Conservation (phyloP, 164 flowering plant species). For the Dillenia turbinata region DNA sequence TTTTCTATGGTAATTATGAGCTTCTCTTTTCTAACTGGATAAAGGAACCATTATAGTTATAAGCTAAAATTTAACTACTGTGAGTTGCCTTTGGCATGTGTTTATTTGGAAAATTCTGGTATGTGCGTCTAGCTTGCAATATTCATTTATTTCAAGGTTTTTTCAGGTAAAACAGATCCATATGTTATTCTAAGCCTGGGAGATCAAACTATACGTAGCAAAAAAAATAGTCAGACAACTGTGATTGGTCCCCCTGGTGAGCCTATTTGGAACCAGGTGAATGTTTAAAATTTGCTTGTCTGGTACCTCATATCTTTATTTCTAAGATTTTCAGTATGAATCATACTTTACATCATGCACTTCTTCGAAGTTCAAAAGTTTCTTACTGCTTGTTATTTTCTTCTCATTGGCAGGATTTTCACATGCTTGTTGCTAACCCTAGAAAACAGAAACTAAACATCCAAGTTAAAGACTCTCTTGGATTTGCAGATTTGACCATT, state of each 20-base stretch:
- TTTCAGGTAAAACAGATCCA: constrained; percentile 93
- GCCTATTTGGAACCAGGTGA: constrained; percentile 99
- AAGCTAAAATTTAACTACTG: too few species aligned
- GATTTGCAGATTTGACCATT: constrained; percentile 64
- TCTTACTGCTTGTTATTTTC: constrained; percentile 8
- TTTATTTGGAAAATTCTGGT: too few species aligned
- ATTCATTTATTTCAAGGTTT: background rate
- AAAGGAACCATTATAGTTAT: too few species aligned
- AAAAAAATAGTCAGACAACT: constrained; percentile 96
- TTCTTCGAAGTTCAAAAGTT: constrained; percentile 7
- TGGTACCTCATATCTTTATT: background rate
- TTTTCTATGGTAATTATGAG: constrained; percentile 53
- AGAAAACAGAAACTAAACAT: constrained; percentile 59
- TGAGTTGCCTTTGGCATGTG: too few species aligned
- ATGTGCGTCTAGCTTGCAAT: too few species aligned
- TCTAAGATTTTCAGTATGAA: background rate
- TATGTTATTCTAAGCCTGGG: constrained; percentile 77
- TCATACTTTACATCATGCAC: background rate
- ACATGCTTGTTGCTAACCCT: constrained; percentile 83
- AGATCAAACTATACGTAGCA: constrained; percentile 85
- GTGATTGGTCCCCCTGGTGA: constrained; percentile 93
- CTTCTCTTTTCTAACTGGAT: too few species aligned
- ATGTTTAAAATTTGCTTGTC: background rate
- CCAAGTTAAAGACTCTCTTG: constrained; percentile 81
- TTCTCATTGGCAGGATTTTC: constrained; percentile 68